phyloP scores from a whole-genome alignment of 1,284 basidiomycete genomes.

The Ganoderma boninense region DNA sequence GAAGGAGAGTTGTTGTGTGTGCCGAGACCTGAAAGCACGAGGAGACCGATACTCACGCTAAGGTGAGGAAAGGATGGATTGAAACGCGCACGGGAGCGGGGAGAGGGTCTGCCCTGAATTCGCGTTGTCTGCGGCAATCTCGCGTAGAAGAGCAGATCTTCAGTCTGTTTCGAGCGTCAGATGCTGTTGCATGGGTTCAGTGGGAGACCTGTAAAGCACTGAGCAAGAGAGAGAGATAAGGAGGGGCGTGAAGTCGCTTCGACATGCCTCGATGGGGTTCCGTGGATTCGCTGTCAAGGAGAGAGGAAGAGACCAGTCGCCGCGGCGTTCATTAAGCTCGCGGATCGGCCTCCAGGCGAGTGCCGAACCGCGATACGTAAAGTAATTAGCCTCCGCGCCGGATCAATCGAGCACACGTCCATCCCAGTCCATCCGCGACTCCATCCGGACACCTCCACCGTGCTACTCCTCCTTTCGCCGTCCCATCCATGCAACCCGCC shows the following conservation, averaged over 20 bases:
- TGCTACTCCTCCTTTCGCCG: not conserved
- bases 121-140: slow-evolving; percentile 25
- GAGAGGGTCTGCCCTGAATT: slow-evolving; percentile 13
- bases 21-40: not conserved
- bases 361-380: slow-evolving; percentile 14
- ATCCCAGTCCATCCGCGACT: not conserved
- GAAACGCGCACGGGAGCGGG: slow-evolving; percentile 1
- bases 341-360: not conserved
- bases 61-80: slow-evolving; percentile 5
- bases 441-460: no score
- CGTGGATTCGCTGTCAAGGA: not conserved
- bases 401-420: slow-evolving; percentile 13
- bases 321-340: not conserved
- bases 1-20: not conserved
- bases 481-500: slow-evolving; percentile 33
- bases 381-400: not conserved
- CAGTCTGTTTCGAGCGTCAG: slow-evolving; percentile 17
- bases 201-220: not conserved
- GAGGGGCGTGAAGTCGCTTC: not conserved
- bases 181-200: not conserved
- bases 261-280: not conserved
- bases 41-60: slow-evolving; percentile 19
- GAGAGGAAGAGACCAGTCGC: not conserved
- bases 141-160: slow-evolving; percentile 23
- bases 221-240: not conserved